Base-by-base conservation (phyloP, 768 basidiomycete species). In the Wakefieldia striispora region DNA sequence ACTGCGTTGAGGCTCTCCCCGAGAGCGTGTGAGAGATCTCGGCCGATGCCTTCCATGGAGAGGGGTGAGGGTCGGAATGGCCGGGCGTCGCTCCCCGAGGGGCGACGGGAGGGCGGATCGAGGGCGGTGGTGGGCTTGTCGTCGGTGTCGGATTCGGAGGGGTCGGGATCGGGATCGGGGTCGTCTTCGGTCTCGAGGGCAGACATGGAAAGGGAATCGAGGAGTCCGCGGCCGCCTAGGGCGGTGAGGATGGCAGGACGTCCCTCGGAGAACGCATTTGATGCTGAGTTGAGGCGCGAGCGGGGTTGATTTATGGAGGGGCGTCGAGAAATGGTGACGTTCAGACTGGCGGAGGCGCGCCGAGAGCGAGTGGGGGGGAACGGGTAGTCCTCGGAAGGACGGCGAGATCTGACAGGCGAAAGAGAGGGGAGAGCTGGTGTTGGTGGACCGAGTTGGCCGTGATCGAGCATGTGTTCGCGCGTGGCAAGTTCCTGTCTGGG, bases 401-500 rank as follows among this genome's bases (percentile, higher is more conserved):
- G 68, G n/a, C 78, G 72, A 1, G 83, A 83, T 8, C 57, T 33
- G 12, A 70, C 77, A 13, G 80, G 81, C 0, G 83, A 75, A 5
- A 70, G 56, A 1, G 68, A 66, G 2, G 68, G 66, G 5, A 67
- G 50, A 6, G 77, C 74, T 4, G 84, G 85, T 0, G 86, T 88
- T 2, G 82, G 74, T 10, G 85, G 81, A 3, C 84, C 85, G 4
- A 88, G 70, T 59, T 91, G 87, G 5, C 86, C 87, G 59, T 95
- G 92, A 65, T 93, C 88, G 40, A 93, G 79, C 89, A 97, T 92
- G 64, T 97, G 90, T 62, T 94, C 91, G n/a, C 88, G 77, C 0
- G 89, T 81, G 1, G 94, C 94, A 13, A 97, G 76, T 59, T 92
- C 91, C 51, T 86, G 84, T 60, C 91, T 53, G 24, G 24, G 46